Evolutionary conservation across 2,329 filamentous ascomycete species (phyloP), one percentile per base, ranked within the genome.

Genomic region (Aureobasidium melanogenum): DNA sequence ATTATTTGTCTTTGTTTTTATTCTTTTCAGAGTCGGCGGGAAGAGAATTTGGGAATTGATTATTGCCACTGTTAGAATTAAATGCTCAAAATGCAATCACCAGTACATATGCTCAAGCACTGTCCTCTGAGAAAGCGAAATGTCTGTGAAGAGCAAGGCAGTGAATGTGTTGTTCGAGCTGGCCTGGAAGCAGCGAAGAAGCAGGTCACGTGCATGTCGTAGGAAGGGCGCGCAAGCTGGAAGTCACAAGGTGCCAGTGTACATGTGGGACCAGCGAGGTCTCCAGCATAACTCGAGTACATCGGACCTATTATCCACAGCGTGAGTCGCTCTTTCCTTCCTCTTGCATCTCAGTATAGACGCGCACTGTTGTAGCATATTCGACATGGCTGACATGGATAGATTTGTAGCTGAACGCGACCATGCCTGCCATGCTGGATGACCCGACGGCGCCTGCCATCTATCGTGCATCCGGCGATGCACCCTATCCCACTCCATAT

Each of bases 371-470:
- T 10, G 2, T 55, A 2, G 24, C 19, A 19, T 24, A 5, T 17
- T 14, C 24, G 36, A 19, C 24, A 47, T 47, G 54, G 32, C 54
- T 57, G 22, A 57, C 30, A 34, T 8, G 10, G 10, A 19, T 17
- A 14, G 10, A 1, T 12, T 14, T 17, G 14, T 19, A 56, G 44
- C 7, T 12, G 30, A 19, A 32, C 28, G 19, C 30, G 38, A 46
- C 22, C 5, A 91, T 91, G 88, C 87, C 88, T 68, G 88, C 89
- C 65, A 87, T 90, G 75, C 81, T 91, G 70, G 88, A 92, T 71
- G 88, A 91, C 71, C 88, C 89, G 63, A 82, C 83, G 46, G 82
- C 85, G 69, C 82, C 87, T 66, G 83, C 85, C 71, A 85, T 90
- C 67, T 85, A 87, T 76, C 84, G 88, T 64, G 81, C 84, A 57